Percentiles rank a stretch among this genome's conserved stretches.
Evolutionary conservation across 345 rosid species (phyloP).

Genomic region (Passiflora organensis): DNA sequence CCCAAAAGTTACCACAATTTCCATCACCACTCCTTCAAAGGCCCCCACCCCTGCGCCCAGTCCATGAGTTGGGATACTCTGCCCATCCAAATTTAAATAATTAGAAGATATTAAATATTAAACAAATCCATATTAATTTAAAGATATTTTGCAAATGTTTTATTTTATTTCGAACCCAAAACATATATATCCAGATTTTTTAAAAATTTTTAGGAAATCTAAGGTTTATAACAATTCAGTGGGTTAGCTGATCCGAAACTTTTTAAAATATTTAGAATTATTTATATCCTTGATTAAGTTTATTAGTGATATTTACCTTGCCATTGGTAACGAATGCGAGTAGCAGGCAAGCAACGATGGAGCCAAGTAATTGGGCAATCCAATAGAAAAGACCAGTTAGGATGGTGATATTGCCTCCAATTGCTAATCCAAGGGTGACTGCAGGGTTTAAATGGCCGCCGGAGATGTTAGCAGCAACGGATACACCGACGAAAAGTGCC

Average conservation of each 20-base stretch:
- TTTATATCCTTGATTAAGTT: too few relatives aligned
- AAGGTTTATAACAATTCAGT: too few relatives aligned
- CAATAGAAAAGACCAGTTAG: conserved; percentile 76
- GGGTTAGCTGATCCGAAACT: too few relatives aligned
- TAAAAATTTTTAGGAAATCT: too few relatives aligned
- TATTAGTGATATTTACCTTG: too few relatives aligned
- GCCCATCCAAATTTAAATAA: conserved; percentile 6
- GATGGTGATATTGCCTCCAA: conserved; percentile 78
- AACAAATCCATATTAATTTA: too few relatives aligned
- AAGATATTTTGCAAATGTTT: too few relatives aligned
- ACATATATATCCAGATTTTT: too few relatives aligned
- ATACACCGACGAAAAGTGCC: conserved; percentile 71
- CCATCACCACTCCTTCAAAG: conserved; percentile 59
- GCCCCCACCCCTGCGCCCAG: conserved; percentile 63
- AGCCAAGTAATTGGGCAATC: conserved; percentile 85
- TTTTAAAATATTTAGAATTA: too few relatives aligned
- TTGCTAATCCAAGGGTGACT: conserved; percentile 75
- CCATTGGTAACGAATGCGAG: conserved; percentile 59
- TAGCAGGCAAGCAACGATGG: conserved; percentile 77
- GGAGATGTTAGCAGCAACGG: conserved; percentile 80
- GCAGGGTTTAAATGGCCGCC: conserved; percentile 93
- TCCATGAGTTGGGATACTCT: conserved; percentile 76
- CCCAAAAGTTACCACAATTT: conserved; percentile 68
- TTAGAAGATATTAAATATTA: too few relatives aligned
- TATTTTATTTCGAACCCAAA: too few relatives aligned